These are phyloP conservation scores for Fusarium duplospermum DNA, from an alignment of 2,329 filamentous ascomycete species.

Conservation along the genomic window DNA sequence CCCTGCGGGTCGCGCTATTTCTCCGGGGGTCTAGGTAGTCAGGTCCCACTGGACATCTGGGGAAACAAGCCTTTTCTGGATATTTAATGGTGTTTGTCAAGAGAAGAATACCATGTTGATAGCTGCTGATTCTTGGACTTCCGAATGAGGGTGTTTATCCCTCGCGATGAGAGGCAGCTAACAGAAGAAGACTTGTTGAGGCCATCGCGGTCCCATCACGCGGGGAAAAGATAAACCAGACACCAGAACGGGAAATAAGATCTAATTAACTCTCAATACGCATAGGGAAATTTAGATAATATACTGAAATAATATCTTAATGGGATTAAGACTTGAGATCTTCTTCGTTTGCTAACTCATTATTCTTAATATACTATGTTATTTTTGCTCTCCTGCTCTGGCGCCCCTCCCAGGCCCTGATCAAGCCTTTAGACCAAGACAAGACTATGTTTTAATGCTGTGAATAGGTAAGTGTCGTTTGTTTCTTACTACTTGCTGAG, in stretches of 20 bases:
- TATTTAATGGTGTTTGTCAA: not conserved
- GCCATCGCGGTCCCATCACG: not conserved
- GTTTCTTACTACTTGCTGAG: not conserved
- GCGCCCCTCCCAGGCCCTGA: not conserved
- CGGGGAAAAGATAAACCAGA: not conserved
- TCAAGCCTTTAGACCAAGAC: not conserved
- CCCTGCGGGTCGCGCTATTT: constrained; percentile 27
- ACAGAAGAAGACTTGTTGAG: not conserved
- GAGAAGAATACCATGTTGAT: not conserved
- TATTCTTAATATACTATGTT: too few relatives aligned
- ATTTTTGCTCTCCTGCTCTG: not conserved
- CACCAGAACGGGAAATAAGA: too few relatives aligned
- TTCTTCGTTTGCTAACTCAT: too few relatives aligned
- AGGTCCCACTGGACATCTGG: constrained; percentile 13
- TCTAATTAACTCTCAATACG: too few relatives aligned
- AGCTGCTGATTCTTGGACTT: not conserved
- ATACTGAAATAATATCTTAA: too few relatives aligned
- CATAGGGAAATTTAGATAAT: too few relatives aligned
- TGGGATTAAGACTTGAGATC: too few relatives aligned
- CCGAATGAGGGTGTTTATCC: not conserved
- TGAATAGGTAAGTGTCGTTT: not conserved
- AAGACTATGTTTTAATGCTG: not conserved
- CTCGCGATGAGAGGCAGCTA: not conserved
- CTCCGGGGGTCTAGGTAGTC: constrained; percentile 24
- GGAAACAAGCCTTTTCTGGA: constrained; percentile 11